phyloP scores from a whole-genome alignment of 2,329 filamentous ascomycete species.

The Nannizzia gypsea region DNA sequence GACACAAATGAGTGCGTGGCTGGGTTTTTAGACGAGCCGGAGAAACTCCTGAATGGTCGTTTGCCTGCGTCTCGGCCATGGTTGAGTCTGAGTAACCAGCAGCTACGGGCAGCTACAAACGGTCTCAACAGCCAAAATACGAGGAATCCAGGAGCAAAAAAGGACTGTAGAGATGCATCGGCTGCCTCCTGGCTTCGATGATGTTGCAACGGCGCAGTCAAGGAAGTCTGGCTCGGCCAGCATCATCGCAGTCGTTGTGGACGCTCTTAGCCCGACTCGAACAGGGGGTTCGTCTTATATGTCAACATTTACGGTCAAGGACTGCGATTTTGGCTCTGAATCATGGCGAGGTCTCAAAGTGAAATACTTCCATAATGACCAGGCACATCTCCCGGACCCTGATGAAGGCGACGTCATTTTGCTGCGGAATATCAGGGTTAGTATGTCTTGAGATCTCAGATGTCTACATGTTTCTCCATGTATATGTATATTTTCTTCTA shows the following conservation, averaged over 20 bases:
- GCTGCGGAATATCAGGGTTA: slow-evolving; percentile 46
- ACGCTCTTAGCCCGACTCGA: slow-evolving; percentile 44
- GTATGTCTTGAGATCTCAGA: not conserved
- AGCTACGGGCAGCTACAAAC: not conserved
- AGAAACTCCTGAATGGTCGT: not conserved
- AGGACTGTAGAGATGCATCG: not conserved
- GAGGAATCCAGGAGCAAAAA: not conserved
- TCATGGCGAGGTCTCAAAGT: slow-evolving; percentile 38
- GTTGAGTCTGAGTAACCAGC: not conserved
- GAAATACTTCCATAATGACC: slow-evolving; percentile 48
- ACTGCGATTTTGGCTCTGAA: slow-evolving; percentile 39
- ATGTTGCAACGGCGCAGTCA: slow-evolving; percentile 8
- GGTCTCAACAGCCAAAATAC: too few relatives aligned
- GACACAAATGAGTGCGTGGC: not conserved
- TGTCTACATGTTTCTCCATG: slow-evolving; percentile 5
- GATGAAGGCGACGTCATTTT: slow-evolving; percentile 52
- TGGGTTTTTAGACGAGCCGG: not conserved
- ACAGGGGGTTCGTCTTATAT: slow-evolving; percentile 49
- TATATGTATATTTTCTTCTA: not conserved
- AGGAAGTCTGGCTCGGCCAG: slow-evolving; percentile 31
- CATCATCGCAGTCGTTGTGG: slow-evolving; percentile 60
- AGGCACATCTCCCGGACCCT: slow-evolving; percentile 35
- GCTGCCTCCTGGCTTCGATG: slow-evolving; percentile 9
- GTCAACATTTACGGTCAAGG: slow-evolving; percentile 49
- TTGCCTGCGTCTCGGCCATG: not conserved